Evolutionary conservation across 371 early-diverging fungal genomes (phyloP).

Genomic region (Cokeromyces recurvatus): DNA sequence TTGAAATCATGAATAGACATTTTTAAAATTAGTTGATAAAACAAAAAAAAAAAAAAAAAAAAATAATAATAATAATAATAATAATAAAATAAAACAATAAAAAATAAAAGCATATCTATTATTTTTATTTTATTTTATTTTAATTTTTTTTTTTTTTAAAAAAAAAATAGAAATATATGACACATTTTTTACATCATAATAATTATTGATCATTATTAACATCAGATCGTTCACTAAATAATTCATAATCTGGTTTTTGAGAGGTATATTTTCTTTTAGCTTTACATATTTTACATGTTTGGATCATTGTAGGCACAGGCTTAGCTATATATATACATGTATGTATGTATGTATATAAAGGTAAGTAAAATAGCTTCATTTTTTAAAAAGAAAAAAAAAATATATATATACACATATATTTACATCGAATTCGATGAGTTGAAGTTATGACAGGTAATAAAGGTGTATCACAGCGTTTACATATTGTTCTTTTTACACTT

Average conservation of each 20-base stretch:
- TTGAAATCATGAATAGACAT: no score
- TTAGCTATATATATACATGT: no score
- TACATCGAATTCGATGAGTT: slow-evolving; percentile 25
- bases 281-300: slow-evolving; percentile 24
- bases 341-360: no score
- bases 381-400: no score
- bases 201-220: neutral
- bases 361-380: neutral
- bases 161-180: no score
- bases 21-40: no score
- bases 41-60: slow-evolving; percentile 3
- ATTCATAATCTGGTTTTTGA: slow-evolving; percentile 9
- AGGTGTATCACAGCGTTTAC: slow-evolving; percentile 40
- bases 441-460: slow-evolving; percentile 31
- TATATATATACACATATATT: neutral
- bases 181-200: no score
- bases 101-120: neutral
- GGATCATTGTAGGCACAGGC: slow-evolving; percentile 21
- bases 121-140: no score
- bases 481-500: slow-evolving; percentile 26
- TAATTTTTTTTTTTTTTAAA: no score
- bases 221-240: slow-evolving; percentile 18
- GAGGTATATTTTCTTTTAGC: slow-evolving; percentile 15
- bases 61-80: neutral
- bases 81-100: neutral